A percentile compares a stretch with the other conserved stretches of the same genome.
Conservation (phyloP, 768 basidiomycete species). For the Serendipita sp. region DNA sequence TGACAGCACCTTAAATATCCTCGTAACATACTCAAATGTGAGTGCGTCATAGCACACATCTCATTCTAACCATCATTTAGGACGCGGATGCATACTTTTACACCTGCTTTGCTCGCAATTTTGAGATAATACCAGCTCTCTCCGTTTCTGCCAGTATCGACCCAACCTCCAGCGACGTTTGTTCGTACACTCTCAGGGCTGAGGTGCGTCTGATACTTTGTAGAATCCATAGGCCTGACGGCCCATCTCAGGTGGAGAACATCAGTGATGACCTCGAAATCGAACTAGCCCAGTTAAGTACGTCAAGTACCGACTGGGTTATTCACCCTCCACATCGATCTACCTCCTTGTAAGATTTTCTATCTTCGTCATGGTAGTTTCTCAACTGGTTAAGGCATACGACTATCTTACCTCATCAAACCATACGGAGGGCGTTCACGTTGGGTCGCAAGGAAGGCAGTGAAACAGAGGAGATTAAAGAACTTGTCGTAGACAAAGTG, state of each 20-base stretch:
- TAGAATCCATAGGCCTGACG: background rate
- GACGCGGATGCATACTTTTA: conserved; percentile 37
- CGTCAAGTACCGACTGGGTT: conserved; percentile 55
- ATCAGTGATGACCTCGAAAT: conserved; percentile 25
- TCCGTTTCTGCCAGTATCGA: conserved; percentile 32
- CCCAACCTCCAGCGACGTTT: conserved; percentile 22
- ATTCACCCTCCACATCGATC: conserved; percentile 26
- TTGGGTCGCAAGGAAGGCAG: background rate
- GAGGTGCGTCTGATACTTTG: conserved; percentile 9
- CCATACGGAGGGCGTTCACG: background rate
- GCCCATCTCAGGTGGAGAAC: conserved; percentile 39
- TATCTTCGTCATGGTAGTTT: background rate
- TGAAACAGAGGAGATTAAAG: background rate
- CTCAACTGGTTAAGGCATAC: background rate
- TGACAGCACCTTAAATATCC: conserved; percentile 35
- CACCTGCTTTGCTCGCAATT: conserved; percentile 34
- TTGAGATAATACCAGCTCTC: conserved; percentile 46
- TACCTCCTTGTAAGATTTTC: conserved; percentile 7
- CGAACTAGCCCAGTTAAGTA: conserved; percentile 39
- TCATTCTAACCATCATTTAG: conserved; percentile 22
- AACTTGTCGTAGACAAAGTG: background rate
- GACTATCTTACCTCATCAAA: background rate
- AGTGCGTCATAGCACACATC: conserved; percentile 1
- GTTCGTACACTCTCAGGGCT: conserved; percentile 10
- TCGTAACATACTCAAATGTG: conserved; percentile 57